Base-by-base conservation (phyloP, 2,329 filamentous ascomycete species). In the Calonectria ilicicola region DNA sequence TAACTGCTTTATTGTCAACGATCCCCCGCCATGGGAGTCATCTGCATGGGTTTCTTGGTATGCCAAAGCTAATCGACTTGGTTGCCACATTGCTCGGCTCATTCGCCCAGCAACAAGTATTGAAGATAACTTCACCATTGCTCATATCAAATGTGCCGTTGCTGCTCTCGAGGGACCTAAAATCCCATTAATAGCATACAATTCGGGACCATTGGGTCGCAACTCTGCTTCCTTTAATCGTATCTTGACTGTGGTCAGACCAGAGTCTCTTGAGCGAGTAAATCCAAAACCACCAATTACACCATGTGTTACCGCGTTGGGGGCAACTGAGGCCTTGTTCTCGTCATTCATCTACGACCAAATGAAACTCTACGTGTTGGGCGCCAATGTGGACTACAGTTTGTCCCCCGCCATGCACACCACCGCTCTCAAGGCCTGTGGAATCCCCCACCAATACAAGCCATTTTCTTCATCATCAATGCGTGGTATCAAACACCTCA, bases 381-480 rank as follows among this genome's bases (percentile, higher is more conserved):
- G 94, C n/a, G 91, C 90, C 67, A 92, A 92, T 68, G 91, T 94
- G 12, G 90, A 88, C 63, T 94, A 94, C 84, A 95, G 92, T 80
- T 82, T 95, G 69, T 95, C 93, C 0, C 93, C 94, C 1, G 91
- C 92, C 8, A 95, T 95, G 93, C 93, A 96, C 81, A 94, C 92
- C 67, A 88, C 92, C 7, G 93, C 93, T 0, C 91, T 94, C 70
- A 86, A 87, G 65, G 89, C 88, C 1, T 93, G 91, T 75, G 93
- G 93, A 0, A 90, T 95, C 80, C 91, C 91, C 0, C 93, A 95
- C 76, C 82, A 87, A 7, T 95, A 94, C 79, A 84, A 86, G n/a
- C 90, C 91, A 1, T 87, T 91, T 69, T 92, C 93, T 63, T 91
- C 91, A 6, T 84, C 87, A 21, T 90, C 90, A 0, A 81, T 95